Percentiles rank a stretch among this genome's conserved stretches.
These are phyloP conservation scores for Saraca asoca DNA, from an alignment of 331 rosid genomes.

Conservation along the genomic window DNA sequence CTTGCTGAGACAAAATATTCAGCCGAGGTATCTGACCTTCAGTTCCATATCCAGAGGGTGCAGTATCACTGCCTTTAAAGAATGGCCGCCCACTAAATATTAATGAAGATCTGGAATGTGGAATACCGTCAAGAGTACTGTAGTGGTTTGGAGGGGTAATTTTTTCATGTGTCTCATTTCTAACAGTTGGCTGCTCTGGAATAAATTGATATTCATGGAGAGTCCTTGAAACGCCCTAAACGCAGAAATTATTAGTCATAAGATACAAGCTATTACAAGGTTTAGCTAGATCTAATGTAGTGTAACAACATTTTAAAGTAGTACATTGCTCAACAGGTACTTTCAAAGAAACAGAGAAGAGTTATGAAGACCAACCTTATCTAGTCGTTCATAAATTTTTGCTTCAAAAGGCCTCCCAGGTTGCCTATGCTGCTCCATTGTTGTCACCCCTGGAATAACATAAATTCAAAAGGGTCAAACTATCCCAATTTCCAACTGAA, in stretches of 20 bases:
- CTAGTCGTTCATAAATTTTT: slow-evolving; percentile 48
- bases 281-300: not conserved
- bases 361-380: slow-evolving; percentile 48
- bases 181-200: slow-evolving; percentile 73
- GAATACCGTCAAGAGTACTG: slow-evolving; percentile 47
- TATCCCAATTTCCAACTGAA: slow-evolving; percentile 14
- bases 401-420: slow-evolving; percentile 52
- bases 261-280: not conserved
- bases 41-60: slow-evolving; percentile 49
- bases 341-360: slow-evolving; percentile 14
- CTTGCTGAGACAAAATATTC: slow-evolving; percentile 54
- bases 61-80: slow-evolving; percentile 47
- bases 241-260: slow-evolving; percentile 28
- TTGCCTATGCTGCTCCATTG: slow-evolving; percentile 48
- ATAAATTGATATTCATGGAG: slow-evolving; percentile 76
- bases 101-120: slow-evolving; percentile 42
- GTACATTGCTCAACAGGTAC: slow-evolving; percentile 1
- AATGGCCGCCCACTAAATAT: slow-evolving; percentile 41
- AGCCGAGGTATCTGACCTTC: slow-evolving; percentile 52
- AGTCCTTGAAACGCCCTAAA: slow-evolving; percentile 61
- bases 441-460: slow-evolving; percentile 35
- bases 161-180: slow-evolving; percentile 51
- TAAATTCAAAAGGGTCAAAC: not conserved
- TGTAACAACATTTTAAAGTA: not conserved
- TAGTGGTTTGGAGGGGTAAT: slow-evolving; percentile 45